Conservation (phyloP, 2,329 filamentous ascomycete genomes). For the Incumbomyces lentus region DNA sequence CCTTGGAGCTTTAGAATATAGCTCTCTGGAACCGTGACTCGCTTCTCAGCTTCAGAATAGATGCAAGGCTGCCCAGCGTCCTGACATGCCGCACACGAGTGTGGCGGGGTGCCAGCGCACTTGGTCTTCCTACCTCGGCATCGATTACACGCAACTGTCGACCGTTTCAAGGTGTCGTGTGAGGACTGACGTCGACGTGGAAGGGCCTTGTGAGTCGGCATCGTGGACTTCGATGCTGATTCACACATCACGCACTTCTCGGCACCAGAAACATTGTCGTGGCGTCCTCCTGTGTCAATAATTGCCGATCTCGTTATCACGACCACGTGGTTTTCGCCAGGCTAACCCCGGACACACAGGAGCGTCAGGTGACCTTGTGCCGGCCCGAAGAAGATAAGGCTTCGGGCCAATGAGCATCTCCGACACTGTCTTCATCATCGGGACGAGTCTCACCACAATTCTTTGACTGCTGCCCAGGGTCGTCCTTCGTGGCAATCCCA, state of each 20-base stretch:
- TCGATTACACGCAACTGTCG: constrained; percentile 21
- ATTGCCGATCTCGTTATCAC: too few relatives aligned
- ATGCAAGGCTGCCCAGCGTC: constrained; percentile 24
- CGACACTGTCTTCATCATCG: too few relatives aligned
- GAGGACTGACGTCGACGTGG: neutral
- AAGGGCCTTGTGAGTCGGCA: neutral
- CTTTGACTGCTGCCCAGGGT: too few relatives aligned
- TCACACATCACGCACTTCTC: neutral
- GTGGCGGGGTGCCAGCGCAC: constrained; percentile 26
- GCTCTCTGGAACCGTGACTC: constrained; percentile 26
- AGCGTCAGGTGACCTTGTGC: too few relatives aligned
- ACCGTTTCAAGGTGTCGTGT: neutral
- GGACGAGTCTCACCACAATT: too few relatives aligned
- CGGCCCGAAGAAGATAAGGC: too few relatives aligned
- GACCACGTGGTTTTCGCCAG: too few relatives aligned
- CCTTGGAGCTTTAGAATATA: neutral
- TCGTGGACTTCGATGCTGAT: neutral
- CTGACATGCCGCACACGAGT: constrained; percentile 25
- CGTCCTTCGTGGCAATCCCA: too few relatives aligned
- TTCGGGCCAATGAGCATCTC: too few relatives aligned
- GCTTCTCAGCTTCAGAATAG: constrained; percentile 27
- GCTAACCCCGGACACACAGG: too few relatives aligned
- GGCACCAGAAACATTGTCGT: too few relatives aligned
- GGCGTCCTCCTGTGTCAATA: too few relatives aligned
- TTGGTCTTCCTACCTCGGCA: constrained; percentile 26